A percentile compares a stretch with the other conserved stretches of the same genome.
Conservation (phyloP, 2,329 filamentous ascomycete species). For the Fusarium anguioides region DNA sequence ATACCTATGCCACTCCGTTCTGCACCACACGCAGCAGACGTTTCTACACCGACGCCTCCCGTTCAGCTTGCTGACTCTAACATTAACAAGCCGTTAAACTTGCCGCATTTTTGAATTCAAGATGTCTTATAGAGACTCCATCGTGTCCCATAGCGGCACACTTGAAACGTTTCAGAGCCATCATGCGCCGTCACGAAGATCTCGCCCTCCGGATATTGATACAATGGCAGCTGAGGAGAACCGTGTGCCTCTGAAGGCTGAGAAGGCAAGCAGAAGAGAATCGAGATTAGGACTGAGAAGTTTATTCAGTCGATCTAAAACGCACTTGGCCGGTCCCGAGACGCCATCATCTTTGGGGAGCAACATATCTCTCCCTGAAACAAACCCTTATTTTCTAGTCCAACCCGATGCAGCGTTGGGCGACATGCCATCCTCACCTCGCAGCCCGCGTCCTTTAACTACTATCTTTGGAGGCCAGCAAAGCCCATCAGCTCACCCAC, state of each 20-base stretch:
- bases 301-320: conserved; percentile 62
- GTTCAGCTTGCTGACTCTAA: conserved; percentile 19
- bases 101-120: background rate
- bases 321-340: conserved; percentile 47
- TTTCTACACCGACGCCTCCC: conserved; percentile 21
- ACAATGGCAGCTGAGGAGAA: conserved; percentile 46
- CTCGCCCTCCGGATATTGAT: conserved; percentile 43
- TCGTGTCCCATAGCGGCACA: conserved; percentile 40
- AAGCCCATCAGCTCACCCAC: conserved; percentile 21
- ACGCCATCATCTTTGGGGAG: conserved; percentile 52
- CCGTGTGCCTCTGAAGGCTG: conserved; percentile 56
- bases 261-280: conserved; percentile 59
- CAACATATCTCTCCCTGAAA: conserved; percentile 60
- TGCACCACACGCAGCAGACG: conserved; percentile 16
- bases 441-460: conserved; percentile 41
- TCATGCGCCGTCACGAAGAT: conserved; percentile 37
- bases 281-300: conserved; percentile 63
- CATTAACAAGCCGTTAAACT: background rate
- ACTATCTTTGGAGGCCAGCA: conserved; percentile 40
- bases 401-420: conserved; percentile 53
- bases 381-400: conserved; percentile 57
- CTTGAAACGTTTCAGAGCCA: conserved; percentile 43
- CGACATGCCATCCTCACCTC: conserved; percentile 44
- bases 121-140: conserved; percentile 45
- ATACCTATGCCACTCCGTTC: conserved; percentile 31